Evolutionary conservation across 306 rosid genomes (phyloP).

Genomic region (Gillenia trifoliata): DNA sequence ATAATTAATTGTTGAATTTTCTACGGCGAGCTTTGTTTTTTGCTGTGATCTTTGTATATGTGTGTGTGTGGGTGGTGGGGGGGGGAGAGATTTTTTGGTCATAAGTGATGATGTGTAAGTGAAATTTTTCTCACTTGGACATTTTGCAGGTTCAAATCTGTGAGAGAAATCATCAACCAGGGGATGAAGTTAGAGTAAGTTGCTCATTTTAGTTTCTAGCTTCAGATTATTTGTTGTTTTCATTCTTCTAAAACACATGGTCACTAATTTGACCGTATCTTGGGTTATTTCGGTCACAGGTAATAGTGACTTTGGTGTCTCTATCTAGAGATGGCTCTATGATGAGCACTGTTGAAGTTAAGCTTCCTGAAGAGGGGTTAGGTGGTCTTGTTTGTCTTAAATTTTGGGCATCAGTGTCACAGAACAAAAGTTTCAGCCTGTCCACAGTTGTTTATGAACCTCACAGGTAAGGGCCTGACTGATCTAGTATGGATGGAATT

Average conservation of each 20-base stretch:
- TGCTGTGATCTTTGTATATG: too few species aligned
- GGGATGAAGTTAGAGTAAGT: constrained; percentile 85
- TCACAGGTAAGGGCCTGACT: constrained; percentile 56
- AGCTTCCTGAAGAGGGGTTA: constrained; percentile 76
- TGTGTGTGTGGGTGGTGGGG: too few species aligned
- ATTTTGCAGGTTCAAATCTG: constrained; percentile 77
- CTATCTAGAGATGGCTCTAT: constrained; percentile 75
- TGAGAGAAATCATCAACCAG: constrained; percentile 97
- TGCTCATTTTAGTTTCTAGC: constrained; percentile 8
- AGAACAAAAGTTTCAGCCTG: constrained; percentile 52
- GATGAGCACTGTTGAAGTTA: constrained; percentile 87
- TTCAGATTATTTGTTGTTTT: not conserved
- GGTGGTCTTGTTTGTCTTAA: constrained; percentile 83
- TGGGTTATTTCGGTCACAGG: constrained; percentile 43
- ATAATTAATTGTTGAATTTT: constrained; percentile 1
- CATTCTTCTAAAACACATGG: not conserved
- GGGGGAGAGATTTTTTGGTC: not conserved
- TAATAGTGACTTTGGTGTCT: constrained; percentile 57
- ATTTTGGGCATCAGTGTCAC: constrained; percentile 73
- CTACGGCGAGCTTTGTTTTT: not conserved
- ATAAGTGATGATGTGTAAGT: not conserved
- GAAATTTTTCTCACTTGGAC: constrained; percentile 6
- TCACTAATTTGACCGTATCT: constrained; percentile 3
- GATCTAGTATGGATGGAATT: not conserved
- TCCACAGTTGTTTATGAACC: constrained; percentile 91